Evolutionary conservation across 768 basidiomycete species (phyloP).

Genomic region (Cystofilobasidium bisporidii): DNA sequence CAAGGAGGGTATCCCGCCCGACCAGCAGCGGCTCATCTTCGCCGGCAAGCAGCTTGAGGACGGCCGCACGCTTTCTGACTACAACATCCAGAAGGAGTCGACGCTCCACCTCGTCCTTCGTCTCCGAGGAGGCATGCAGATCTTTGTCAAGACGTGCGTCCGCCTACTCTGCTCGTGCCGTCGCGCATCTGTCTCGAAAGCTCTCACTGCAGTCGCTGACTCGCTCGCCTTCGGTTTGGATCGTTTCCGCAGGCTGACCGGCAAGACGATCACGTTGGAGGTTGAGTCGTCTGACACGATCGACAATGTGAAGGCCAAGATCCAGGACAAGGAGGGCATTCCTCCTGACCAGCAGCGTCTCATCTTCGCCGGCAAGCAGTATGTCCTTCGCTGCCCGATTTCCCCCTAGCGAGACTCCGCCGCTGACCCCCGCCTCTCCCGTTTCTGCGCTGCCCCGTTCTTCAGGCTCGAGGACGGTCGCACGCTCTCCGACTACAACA

Average conservation of each 20-base stretch:
- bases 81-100: constrained; percentile 64
- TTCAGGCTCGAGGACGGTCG: constrained; percentile 90
- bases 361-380: constrained; percentile 88
- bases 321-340: constrained; percentile 48
- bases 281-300: constrained; percentile 47
- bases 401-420: too few relatives aligned
- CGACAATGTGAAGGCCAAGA: constrained; percentile 45
- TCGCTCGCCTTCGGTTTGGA: not conserved
- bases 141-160: constrained; percentile 27
- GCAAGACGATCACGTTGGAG: constrained; percentile 42
- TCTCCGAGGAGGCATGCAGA: constrained; percentile 67
- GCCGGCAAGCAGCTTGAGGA: constrained; percentile 90
- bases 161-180: not conserved
- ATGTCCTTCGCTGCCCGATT: too few relatives aligned
- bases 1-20: constrained; percentile 62
- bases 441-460: too few relatives aligned
- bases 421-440: too few relatives aligned
- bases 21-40: constrained; percentile 83
- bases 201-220: not conserved
- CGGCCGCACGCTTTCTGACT: constrained; percentile 79
- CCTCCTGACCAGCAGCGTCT: constrained; percentile 85
- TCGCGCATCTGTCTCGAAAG: too few relatives aligned
- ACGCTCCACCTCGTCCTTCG: constrained; percentile 54
- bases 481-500: constrained; percentile 79
- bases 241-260: constrained; percentile 40